Conservation (phyloP, 352 stramenopile genomes). For the Pythium dissimile region DNA sequence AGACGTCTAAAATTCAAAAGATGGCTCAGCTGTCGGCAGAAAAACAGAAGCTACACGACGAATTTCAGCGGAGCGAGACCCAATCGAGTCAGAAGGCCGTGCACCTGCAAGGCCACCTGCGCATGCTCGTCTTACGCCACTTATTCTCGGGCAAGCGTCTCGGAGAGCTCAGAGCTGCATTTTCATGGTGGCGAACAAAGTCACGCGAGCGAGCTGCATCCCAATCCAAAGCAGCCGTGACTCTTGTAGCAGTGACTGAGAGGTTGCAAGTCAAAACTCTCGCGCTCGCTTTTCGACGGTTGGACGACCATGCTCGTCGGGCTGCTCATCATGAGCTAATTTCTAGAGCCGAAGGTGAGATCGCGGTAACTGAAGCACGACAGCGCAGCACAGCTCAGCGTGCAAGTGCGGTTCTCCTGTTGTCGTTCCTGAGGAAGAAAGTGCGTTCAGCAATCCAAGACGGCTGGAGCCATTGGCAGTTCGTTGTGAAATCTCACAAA, state of each 20-base stretch:
- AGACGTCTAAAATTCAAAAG: slow-evolving; percentile 64
- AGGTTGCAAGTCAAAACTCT: background rate
- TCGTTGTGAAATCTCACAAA: background rate
- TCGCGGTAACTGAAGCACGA: background rate
- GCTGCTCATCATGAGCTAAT: background rate
- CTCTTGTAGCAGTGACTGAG: background rate
- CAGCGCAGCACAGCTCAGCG: background rate
- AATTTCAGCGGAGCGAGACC: slow-evolving; percentile 43
- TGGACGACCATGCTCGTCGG: background rate
- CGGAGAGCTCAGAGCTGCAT: background rate
- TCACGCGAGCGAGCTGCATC: background rate
- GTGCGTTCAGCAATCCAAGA: background rate
- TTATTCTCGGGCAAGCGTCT: background rate
- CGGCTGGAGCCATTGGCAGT: background rate
- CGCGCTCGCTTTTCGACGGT: background rate
- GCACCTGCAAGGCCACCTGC: slow-evolving; percentile 5
- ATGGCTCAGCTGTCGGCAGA: slow-evolving; percentile 59
- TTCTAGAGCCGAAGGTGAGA: too few relatives aligned
- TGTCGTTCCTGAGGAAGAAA: background rate
- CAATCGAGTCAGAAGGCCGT: slow-evolving; percentile 28
- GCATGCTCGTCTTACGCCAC: background rate
- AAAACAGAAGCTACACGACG: slow-evolving; percentile 51
- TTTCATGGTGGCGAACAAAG: background rate
- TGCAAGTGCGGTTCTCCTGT: background rate
- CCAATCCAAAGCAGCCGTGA: background rate